Percentiles rank a stretch among this genome's conserved stretches.
phyloP scores from a whole-genome alignment of 371 early-diverging fungal species.

The Mucor indicus region DNA sequence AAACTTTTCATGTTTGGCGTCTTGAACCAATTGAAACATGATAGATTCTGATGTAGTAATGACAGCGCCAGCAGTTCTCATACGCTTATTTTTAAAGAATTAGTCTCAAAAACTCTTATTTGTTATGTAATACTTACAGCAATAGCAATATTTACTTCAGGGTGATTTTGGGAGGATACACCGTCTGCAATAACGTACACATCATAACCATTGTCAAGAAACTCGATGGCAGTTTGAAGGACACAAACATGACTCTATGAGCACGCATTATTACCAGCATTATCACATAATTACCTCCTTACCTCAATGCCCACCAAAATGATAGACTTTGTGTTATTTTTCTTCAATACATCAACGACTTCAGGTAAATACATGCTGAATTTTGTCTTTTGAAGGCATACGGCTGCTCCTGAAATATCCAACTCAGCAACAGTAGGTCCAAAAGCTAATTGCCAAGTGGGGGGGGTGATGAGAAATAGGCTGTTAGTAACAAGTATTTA shows the following conservation, averaged over 20 bases:
- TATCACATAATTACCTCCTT: conserved; percentile 2
- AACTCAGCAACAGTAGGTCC: conserved; percentile 80
- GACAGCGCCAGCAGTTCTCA: conserved; percentile 73
- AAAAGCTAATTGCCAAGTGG: no score
- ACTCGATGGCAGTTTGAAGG: conserved; percentile 84
- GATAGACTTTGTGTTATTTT: conserved; percentile 60
- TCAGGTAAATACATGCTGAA: conserved; percentile 88
- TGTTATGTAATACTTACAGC: conserved; percentile 40
- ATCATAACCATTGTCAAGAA: conserved; percentile 70
- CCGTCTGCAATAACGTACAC: conserved; percentile 91
- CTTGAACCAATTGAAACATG: conserved; percentile 85
- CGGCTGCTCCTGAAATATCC: conserved; percentile 59
- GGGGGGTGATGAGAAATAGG: no score
- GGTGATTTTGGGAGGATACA: conserved; percentile 82
- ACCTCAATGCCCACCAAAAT: conserved; percentile 93
- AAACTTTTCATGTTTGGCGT: conserved; percentile 79
- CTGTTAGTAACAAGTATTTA: no score
- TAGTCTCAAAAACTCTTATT: not conserved
- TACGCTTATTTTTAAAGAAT: no score
- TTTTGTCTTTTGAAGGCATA: conserved; percentile 70
- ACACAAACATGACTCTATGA: conserved; percentile 90
- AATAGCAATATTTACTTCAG: conserved; percentile 85
- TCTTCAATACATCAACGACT: conserved; percentile 57
- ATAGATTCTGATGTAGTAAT: conserved; percentile 88
- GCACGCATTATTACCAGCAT: not conserved